Conservation (phyloP, 768 basidiomycete genomes). For the Amanita subjunquillea region DNA sequence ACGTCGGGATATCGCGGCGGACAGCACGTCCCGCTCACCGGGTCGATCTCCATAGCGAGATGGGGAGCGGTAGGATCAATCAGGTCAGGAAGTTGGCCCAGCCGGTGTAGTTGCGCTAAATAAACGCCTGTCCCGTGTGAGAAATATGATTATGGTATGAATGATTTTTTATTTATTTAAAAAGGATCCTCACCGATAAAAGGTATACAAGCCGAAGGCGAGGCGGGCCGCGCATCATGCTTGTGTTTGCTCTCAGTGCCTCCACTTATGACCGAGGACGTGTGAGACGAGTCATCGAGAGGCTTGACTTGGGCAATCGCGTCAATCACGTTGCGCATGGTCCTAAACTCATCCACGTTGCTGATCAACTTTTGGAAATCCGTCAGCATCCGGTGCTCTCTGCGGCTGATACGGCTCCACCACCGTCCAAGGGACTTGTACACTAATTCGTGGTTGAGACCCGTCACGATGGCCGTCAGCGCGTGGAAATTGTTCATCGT, state of each 20-base stretch:
- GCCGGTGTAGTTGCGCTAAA: conserved; percentile 56
- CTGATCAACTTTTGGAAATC: conserved; percentile 63
- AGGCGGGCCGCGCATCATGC: conserved; percentile 25
- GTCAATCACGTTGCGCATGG: conserved; percentile 57
- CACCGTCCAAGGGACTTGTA: conserved; percentile 49
- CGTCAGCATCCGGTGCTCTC: conserved; percentile 64
- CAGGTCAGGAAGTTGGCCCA: conserved; percentile 63
- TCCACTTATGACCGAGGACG: conserved; percentile 41
- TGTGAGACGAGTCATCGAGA: conserved; percentile 39
- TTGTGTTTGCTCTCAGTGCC: conserved; percentile 28
- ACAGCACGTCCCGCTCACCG: conserved; percentile 51
- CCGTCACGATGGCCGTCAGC: conserved; percentile 70
- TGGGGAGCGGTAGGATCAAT: conserved; percentile 78
- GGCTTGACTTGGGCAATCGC: conserved; percentile 60
- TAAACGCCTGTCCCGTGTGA: conserved; percentile 47
- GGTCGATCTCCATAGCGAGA: conserved; percentile 55
- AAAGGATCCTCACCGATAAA: conserved; percentile 54
- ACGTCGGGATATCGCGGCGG: conserved; percentile 70
- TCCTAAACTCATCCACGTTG: conserved; percentile 59
- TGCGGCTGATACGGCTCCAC: conserved; percentile 56
- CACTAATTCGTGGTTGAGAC: conserved; percentile 63
- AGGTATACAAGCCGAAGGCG: conserved; percentile 59
- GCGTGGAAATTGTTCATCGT: conserved; percentile 68
- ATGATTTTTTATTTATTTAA: background rate
- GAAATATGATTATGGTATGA: background rate